Base-by-base conservation (phyloP, 176 grass and related monocot genomes). In the Ensete glaucum region DNA sequence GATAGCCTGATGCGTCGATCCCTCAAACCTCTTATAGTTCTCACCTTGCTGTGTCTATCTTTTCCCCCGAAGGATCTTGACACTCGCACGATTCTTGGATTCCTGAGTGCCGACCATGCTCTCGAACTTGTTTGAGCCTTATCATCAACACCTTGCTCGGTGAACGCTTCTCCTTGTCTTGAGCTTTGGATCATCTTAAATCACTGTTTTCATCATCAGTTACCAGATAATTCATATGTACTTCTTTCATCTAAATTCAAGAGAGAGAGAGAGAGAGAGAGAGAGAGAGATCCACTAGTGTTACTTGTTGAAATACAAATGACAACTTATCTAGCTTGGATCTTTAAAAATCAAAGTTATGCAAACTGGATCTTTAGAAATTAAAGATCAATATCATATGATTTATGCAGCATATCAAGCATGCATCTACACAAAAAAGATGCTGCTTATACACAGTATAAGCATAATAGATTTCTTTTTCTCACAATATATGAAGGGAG, bases 1-100 rank as follows among this genome's bases (percentile, higher is more conserved):
- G 93, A 96, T 22, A 96, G 89, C 57, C 93, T 82, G 20, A 96
- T 87, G 1, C 93, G 87, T 2, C 93, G 81, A 80, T 96, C 93
- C 63, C 89, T 82, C 3, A 96, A 81, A 3, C 93, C 93, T 81
- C 86, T 92, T 13, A 96, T 78, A 3, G 93, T 96, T 52, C 81
- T 79, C 69, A 96, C 93, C 85, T 96, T 96, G 80, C 89, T 96
- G 73, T 96, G 93, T 15, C 93, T 68, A 80, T 96, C 93, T 83
- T 96, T 96, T 57, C 93, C 93, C 64, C 89, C 87, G 79, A 96
- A 92, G 58, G 87, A 81, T 11, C 93, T 85, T 12, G 89, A 92
- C 8, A 96, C 93, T 11, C 93, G 93, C 51, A 96, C 93, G 53
- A 96, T 96, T 83, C 93, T 73, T 13, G 89, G 91, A 78, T 92